Conservation (phyloP, 108 stramenopile genomes). For the Conticribra guillardii region DNA sequence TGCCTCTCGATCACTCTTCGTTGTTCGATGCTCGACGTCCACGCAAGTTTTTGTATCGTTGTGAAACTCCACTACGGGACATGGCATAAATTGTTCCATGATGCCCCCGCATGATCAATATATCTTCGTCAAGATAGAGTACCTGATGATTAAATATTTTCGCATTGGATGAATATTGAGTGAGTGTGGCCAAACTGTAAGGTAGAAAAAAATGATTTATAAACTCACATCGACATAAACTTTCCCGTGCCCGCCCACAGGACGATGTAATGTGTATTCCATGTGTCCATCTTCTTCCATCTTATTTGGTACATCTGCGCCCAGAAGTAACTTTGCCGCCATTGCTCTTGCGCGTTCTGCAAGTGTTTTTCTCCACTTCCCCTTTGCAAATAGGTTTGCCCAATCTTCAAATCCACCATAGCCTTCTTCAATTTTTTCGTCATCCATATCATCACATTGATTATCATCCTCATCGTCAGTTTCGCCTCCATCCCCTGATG, state of each 20-base stretch:
- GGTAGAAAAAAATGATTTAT: no score
- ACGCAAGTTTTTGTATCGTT: conserved; percentile 24
- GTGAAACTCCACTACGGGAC: conserved; percentile 53
- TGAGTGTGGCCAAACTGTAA: background rate
- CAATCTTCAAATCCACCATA: conserved; percentile 60
- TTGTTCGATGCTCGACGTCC: background rate
- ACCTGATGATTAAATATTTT: conserved; percentile 9
- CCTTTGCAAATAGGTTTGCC: conserved; percentile 64
- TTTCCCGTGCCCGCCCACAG: conserved; percentile 75
- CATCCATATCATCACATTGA: conserved; percentile 20
- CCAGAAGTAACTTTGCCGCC: conserved; percentile 73
- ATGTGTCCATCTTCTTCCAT: conserved; percentile 71
- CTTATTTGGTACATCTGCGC: conserved; percentile 62
- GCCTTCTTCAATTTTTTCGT: conserved; percentile 27
- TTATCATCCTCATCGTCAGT: conserved; percentile 19
- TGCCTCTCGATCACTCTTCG: background rate
- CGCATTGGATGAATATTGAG: background rate
- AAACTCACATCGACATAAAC: conserved; percentile 73
- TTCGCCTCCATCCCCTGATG: conserved; percentile 21
- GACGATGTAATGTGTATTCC: conserved; percentile 67
- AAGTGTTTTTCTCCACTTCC: conserved; percentile 65
- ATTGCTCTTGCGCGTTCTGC: conserved; percentile 67
- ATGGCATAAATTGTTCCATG: conserved; percentile 73
- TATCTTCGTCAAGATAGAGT: conserved; percentile 68
- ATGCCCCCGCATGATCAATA: conserved; percentile 73